These are phyloP conservation scores for Meyerozyma athensensis DNA, from an alignment of 1,139 yeast genomes.

Conservation along the genomic window DNA sequence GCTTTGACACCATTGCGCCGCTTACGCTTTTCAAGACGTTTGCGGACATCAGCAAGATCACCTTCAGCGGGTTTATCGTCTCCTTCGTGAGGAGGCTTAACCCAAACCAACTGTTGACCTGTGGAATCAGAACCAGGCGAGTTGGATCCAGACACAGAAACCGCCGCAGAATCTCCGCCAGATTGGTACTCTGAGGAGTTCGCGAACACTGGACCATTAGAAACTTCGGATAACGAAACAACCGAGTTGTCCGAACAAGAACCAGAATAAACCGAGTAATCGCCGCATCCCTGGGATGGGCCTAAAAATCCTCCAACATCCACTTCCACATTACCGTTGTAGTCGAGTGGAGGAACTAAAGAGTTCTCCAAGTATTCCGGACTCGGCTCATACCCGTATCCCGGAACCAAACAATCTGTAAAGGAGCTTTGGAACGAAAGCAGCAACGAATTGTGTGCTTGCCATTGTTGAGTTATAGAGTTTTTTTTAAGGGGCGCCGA, in stretches of 20 bases:
- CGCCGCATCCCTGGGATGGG: too few species aligned
- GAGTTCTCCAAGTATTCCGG: background rate
- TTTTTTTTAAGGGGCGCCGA: background rate
- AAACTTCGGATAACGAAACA: background rate
- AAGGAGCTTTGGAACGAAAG: background rate
- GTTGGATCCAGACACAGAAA: background rate
- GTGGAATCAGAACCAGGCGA: background rate
- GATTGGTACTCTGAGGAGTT: background rate
- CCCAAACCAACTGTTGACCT: constrained; percentile 1
- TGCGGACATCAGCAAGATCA: background rate
- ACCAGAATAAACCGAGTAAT: background rate
- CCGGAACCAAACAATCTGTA: background rate
- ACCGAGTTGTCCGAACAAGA: background rate
- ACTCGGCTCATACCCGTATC: background rate
- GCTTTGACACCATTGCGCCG: background rate
- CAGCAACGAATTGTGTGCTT: background rate
- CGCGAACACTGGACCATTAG: background rate
- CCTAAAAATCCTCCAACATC: background rate
- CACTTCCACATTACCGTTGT: background rate
- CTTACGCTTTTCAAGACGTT: constrained; percentile 2
- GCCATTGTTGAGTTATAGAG: constrained; percentile 1
- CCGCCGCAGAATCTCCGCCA: background rate
- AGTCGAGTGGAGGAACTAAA: background rate
- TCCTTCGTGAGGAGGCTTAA: background rate
- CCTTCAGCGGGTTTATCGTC: background rate